These are phyloP conservation scores for Paecilomyces sp. DNA, from an alignment of 2,329 filamentous ascomycete species.

Conservation along the genomic window DNA sequence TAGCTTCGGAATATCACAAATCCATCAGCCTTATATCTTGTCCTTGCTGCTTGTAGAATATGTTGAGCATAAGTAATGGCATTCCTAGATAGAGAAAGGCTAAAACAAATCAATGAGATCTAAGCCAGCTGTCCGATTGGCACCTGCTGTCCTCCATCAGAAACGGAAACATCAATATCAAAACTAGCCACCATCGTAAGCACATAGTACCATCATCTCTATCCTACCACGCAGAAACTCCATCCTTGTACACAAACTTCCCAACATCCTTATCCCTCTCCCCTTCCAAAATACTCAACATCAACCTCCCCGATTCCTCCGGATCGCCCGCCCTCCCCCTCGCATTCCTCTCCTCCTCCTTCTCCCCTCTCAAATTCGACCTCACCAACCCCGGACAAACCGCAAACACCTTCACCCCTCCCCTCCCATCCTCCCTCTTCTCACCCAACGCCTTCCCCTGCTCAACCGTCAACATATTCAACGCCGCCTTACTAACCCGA, in stretches of 20 bases:
- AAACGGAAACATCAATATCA: neutral
- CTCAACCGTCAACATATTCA: constrained; percentile 5
- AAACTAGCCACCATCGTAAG: too few relatives aligned
- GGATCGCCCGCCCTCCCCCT: constrained; percentile 3
- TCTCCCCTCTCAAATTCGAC: constrained; percentile 3
- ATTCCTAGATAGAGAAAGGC: too few relatives aligned
- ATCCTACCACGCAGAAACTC: neutral
- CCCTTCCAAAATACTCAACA: neutral
- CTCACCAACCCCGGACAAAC: constrained; percentile 4
- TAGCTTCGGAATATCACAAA: too few relatives aligned
- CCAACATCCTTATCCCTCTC: constrained; percentile 5
- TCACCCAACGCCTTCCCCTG: neutral
- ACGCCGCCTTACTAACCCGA: constrained; percentile 3
- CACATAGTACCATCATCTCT: neutral
- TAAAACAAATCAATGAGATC: too few relatives aligned
- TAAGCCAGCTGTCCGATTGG: too few relatives aligned
- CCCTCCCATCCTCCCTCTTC: neutral
- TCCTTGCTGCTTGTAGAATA: too few relatives aligned
- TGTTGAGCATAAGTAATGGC: too few relatives aligned
- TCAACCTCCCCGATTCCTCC: neutral
- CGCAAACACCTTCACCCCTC: constrained; percentile 4
- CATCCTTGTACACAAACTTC: neutral
- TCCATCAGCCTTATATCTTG: too few relatives aligned
- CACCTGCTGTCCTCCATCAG: too few relatives aligned
- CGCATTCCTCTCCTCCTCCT: neutral